Conservation (phyloP, 345 rosid species). For the Citrus maxima region DNA sequence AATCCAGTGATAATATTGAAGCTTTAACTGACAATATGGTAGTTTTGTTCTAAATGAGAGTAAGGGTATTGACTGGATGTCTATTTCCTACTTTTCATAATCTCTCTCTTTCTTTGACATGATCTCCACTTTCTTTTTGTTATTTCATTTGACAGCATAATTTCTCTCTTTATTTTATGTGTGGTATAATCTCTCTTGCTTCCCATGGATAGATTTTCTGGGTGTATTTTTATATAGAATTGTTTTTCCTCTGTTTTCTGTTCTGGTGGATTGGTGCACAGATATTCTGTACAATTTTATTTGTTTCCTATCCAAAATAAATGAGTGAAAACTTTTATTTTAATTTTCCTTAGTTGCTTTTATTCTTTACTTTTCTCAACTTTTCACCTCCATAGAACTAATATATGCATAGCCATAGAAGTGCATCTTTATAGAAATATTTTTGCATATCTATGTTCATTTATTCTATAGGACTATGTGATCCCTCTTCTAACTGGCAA, state of each 20-base stretch:
- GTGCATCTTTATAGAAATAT: neutral
- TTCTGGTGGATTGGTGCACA: neutral
- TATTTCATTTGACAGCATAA: neutral
- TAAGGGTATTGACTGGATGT: neutral
- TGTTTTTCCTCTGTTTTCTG: neutral
- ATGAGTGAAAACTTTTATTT: too few relatives aligned
- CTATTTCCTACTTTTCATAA: neutral
- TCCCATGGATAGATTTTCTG: neutral
- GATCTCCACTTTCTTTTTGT: neutral
- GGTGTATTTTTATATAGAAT: too few relatives aligned
- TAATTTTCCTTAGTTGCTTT: neutral
- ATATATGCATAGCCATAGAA: neutral
- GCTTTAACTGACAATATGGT: neutral
- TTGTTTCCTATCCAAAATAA: neutral
- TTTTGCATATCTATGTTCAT: neutral
- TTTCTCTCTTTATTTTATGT: neutral
- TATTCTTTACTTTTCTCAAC: neutral
- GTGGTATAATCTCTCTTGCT: neutral
- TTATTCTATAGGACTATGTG: neutral
- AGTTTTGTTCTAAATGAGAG: neutral
- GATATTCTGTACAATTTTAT: neutral
- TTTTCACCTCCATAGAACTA: neutral
- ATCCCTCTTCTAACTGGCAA: constrained; percentile 15
- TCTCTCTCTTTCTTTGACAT: neutral
- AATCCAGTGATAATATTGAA: neutral